Conservation (phyloP, 2,329 filamentous ascomycete species). For the Diaporthe ilicicola region DNA sequence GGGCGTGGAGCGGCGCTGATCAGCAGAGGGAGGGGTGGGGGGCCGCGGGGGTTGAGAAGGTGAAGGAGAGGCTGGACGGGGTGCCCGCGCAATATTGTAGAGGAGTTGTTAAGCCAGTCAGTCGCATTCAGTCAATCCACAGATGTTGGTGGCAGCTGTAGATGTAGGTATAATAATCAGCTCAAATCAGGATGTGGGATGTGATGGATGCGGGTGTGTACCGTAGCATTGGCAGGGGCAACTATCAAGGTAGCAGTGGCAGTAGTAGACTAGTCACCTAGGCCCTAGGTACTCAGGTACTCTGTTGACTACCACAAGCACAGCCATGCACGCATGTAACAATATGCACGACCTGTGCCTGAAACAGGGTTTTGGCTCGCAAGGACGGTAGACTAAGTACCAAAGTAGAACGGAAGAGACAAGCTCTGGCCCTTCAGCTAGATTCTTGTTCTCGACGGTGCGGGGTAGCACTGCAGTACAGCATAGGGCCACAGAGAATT, state of each 20-base stretch:
- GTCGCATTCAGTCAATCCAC: not conserved
- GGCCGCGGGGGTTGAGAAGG: not conserved
- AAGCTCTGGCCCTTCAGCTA: too few relatives aligned
- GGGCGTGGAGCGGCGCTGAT: not conserved
- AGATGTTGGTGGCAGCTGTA: not conserved
- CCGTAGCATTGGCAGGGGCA: not conserved
- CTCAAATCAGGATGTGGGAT: not conserved
- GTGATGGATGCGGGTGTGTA: not conserved
- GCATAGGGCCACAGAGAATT: too few relatives aligned
- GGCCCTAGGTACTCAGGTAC: too few relatives aligned
- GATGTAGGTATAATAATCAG: not conserved
- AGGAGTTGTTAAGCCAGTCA: not conserved
- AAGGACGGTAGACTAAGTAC: not conserved
- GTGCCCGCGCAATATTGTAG: not conserved
- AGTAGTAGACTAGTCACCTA: too few relatives aligned
- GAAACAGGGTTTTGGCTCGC: constrained; percentile 13
- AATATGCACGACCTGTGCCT: not conserved
- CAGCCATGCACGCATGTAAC: not conserved
- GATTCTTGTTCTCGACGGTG: too few relatives aligned
- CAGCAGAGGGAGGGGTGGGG: not conserved
- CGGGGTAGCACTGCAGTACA: too few relatives aligned
- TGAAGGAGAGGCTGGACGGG: not conserved
- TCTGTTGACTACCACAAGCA: too few relatives aligned
- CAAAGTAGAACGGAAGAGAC: too few relatives aligned
- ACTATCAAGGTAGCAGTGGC: not conserved